phyloP scores from a whole-genome alignment of 495 filamentous ascomycete species.

The Aspergillus affinis region DNA sequence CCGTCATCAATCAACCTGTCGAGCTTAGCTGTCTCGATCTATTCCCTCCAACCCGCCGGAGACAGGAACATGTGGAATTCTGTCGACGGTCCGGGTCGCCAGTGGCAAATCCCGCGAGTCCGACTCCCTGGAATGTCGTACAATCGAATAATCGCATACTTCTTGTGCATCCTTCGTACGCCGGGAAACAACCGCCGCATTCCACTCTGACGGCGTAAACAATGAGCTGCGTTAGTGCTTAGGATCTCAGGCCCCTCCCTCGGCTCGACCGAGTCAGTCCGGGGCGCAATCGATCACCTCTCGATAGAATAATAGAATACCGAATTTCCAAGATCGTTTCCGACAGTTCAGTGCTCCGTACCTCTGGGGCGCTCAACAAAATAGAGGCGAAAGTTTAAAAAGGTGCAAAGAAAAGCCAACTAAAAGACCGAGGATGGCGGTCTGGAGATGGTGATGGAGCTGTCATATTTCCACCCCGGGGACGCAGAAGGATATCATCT shows the following conservation, averaged over 20 bases:
- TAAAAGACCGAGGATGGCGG: background rate
- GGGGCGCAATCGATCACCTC: background rate
- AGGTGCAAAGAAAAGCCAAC: background rate
- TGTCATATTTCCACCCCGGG: background rate
- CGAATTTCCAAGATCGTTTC: background rate
- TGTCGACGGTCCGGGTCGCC: background rate
- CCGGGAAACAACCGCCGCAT: slow-evolving; percentile 11
- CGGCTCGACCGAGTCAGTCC: background rate
- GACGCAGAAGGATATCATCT: too few relatives aligned
- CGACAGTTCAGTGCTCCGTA: too few relatives aligned
- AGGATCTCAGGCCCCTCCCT: background rate
- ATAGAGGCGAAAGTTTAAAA: too few relatives aligned
- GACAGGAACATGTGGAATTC: background rate
- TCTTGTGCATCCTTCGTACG: slow-evolving; percentile 3
- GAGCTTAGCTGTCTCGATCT: too few relatives aligned
- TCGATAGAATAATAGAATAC: background rate
- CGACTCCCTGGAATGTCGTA: slow-evolving; percentile 12
- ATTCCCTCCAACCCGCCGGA: background rate
- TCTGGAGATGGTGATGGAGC: background rate
- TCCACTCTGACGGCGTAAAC: slow-evolving; percentile 2
- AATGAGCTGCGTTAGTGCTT: background rate
- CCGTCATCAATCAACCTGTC: too few relatives aligned
- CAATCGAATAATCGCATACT: slow-evolving; percentile 6
- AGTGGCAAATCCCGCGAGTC: slow-evolving; percentile 9
- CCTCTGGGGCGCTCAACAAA: too few relatives aligned